These are phyloP conservation scores for Steccherinum ochraceum DNA, from an alignment of 768 basidiomycete species.

Conservation along the genomic window DNA sequence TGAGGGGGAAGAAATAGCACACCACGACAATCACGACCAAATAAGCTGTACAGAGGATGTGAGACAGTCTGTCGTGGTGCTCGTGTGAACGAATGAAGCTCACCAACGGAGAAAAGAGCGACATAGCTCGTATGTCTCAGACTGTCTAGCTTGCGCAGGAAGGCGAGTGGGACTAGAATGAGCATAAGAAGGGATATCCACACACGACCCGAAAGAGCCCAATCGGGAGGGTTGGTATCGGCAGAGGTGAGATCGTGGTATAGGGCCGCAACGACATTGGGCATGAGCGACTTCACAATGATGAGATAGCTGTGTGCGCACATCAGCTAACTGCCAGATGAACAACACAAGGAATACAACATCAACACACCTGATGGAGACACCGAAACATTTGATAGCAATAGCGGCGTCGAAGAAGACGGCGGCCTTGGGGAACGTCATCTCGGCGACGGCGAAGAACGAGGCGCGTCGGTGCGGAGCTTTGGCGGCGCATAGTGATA, in stretches of 20 bases:
- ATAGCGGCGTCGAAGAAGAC: slow-evolving; percentile 92
- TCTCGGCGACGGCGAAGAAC: slow-evolving; percentile 75
- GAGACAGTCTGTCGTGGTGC: slow-evolving; percentile 2
- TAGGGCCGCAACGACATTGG: slow-evolving; percentile 78
- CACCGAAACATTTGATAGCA: slow-evolving; percentile 95
- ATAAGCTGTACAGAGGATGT: slow-evolving; percentile 43
- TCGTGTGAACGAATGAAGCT: slow-evolving; percentile 27
- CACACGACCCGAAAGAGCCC: slow-evolving; percentile 69
- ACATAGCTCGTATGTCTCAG: slow-evolving; percentile 89
- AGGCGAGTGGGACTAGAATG: slow-evolving; percentile 73
- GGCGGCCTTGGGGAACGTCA: slow-evolving; percentile 86
- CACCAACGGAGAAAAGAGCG: slow-evolving; percentile 84
- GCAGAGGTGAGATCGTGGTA: slow-evolving; percentile 72
- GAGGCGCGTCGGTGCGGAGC: slow-evolving; percentile 72
- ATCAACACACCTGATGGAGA: slow-evolving; percentile 71
- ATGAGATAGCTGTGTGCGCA: slow-evolving; percentile 65
- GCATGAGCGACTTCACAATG: slow-evolving; percentile 90
- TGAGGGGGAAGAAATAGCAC: slow-evolving; percentile 72
- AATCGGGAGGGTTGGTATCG: slow-evolving; percentile 60
- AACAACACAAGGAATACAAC: slow-evolving; percentile 2
- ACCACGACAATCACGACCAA: slow-evolving; percentile 72
- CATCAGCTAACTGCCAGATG: background rate
- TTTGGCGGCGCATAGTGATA: slow-evolving; percentile 75
- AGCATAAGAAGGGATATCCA: slow-evolving; percentile 82
- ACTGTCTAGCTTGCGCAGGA: slow-evolving; percentile 78